Evolutionary conservation across 1,139 yeast species (phyloP).

Genomic region (Wickerhamomyces sp.): DNA sequence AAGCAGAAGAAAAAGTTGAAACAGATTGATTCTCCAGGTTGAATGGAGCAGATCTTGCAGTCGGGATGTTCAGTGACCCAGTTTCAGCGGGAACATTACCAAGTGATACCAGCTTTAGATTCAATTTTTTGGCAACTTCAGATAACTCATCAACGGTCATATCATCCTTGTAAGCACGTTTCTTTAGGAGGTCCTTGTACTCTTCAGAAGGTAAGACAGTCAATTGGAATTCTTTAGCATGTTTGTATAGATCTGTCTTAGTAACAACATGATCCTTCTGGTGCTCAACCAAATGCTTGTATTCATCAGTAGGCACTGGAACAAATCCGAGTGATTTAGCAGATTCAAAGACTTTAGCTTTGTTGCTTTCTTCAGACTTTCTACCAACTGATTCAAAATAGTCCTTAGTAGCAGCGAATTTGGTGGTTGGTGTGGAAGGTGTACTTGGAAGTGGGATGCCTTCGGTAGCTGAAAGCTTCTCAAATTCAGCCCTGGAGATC

Average conservation of each 20-base stretch:
- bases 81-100: conserved; percentile 3
- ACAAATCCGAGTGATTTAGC: conserved; percentile 31
- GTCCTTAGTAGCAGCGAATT: conserved; percentile 28
- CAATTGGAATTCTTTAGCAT: conserved; percentile 27
- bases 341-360: conserved; percentile 27
- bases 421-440: conserved; percentile 20
- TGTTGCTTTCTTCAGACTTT: conserved; percentile 23
- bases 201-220: conserved; percentile 30
- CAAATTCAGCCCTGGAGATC: conserved; percentile 21
- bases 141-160: conserved; percentile 27
- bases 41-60: conserved; percentile 4
- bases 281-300: conserved; percentile 25
- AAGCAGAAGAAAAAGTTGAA: conserved; percentile 17
- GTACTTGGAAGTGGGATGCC: conserved; percentile 6
- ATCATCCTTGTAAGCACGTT: conserved; percentile 17
- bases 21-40: conserved; percentile 15
- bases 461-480: conserved; percentile 11
- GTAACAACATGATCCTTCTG: conserved; percentile 28
- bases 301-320: conserved; percentile 29
- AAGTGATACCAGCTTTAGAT: conserved; percentile 23
- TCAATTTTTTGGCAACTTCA: conserved; percentile 21
- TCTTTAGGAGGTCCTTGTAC: conserved; percentile 24
- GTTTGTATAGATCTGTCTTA: conserved; percentile 28
- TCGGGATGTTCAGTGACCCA: no score
- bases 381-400: conserved; percentile 27